phyloP scores from a whole-genome alignment of 352 stramenopile species.

The Phytophthora agathidicida region DNA sequence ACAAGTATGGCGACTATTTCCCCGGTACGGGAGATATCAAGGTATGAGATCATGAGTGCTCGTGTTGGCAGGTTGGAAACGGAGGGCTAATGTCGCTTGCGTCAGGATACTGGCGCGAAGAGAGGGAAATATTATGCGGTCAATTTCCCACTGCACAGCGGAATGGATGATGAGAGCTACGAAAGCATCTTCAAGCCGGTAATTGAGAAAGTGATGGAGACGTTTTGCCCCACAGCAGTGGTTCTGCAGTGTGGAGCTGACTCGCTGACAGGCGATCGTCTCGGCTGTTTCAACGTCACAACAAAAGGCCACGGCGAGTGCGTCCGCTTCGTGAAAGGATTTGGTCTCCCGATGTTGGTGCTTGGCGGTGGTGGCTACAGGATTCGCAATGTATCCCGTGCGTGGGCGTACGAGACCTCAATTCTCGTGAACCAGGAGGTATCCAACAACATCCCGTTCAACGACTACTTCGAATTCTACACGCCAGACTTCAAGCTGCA shows the following conservation, averaged over 20 bases:
- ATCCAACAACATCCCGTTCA: conserved; percentile 81
- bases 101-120: conserved; percentile 92
- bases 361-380: conserved; percentile 86
- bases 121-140: conserved; percentile 94
- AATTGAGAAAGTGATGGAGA: conserved; percentile 92
- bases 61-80: background rate
- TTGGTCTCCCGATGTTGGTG: conserved; percentile 81
- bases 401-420: conserved; percentile 98
- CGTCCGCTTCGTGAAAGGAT: conserved; percentile 84
- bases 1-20: conserved; percentile 99
- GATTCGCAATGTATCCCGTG: conserved; percentile 89
- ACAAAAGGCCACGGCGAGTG: conserved; percentile 77
- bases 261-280: conserved; percentile 95
- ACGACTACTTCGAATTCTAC: conserved; percentile 87
- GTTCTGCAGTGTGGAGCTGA: conserved; percentile 98
- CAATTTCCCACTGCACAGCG: conserved; percentile 96
- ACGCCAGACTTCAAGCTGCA: conserved; percentile 84
- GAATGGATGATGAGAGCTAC: conserved; percentile 96
- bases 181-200: conserved; percentile 97
- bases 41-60: conserved; percentile 2
- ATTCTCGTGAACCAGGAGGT: conserved; percentile 87
- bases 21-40: conserved; percentile 95
- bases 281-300: conserved; percentile 98
- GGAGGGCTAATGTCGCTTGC: background rate
- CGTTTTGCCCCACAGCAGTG: conserved; percentile 89